Evolutionary conservation across 1,139 yeast species (phyloP), one percentile per base, ranked within the genome.

Genomic region (Protomyces pachydermus): DNA sequence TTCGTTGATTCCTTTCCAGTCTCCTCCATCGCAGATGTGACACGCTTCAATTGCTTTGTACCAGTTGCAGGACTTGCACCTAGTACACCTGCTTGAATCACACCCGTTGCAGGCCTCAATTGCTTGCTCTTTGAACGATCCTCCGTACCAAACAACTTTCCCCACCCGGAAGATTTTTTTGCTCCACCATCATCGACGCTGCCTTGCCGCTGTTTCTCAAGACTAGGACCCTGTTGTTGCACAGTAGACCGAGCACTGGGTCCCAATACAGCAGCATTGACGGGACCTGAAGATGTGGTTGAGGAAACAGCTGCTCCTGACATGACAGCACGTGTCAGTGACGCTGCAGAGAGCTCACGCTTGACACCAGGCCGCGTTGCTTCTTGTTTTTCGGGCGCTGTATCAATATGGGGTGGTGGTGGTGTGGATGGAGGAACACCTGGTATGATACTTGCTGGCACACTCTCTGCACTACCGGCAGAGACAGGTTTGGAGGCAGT

Each of bases 241-340:
- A 20, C 39, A 3, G 37, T 25, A 9, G 61, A 45, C 10, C 32
- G 48, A 3, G 34, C 38, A 12, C 50, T 20, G 10, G 57, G 57
- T 20, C 48, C 32, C 6, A 25, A 12, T 6, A 20, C 54, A 4
- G 37, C 37, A 5, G 35, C 14, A 16, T 16, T 18, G n/a, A 16
- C 37, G 12, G 54, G 37, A 5, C 16, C 10, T 14, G 34, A 14
- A 1, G 37, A 23, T 20, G 28, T 20, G 50, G 46, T 23, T 10
- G 56, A 37, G 2, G 48, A 12, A 2, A 55, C 56, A 16, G 53
- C 56, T 12, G 56, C 42, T n/a, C 62, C 62, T 18, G 46, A 51
- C 62, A 58, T 58, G 18, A 58, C 62, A n/a, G 62, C 62, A n/a
- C 62, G 37, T 14, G 62, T 58, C 35, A 58, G 53, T 6, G 62